phyloP scores from a whole-genome alignment of 2,329 filamentous ascomycete genomes.

The Fusarium pininemorale region DNA sequence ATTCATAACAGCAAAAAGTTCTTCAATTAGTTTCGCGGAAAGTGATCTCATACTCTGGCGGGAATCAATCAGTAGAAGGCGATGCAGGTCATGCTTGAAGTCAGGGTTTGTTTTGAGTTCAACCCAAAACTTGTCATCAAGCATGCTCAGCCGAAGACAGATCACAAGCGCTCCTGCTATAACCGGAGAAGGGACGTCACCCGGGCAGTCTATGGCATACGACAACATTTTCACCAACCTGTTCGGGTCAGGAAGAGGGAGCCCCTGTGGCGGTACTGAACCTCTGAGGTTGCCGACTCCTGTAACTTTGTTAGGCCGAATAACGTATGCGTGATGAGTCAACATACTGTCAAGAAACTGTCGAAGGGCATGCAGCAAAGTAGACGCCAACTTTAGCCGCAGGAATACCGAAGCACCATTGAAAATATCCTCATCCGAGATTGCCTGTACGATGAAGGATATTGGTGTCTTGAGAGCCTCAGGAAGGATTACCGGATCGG shows the following conservation, averaged over 20 bases:
- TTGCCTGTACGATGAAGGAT: slow-evolving; percentile 65
- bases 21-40: slow-evolving; percentile 48
- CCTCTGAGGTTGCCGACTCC: slow-evolving; percentile 24
- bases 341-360: slow-evolving; percentile 42
- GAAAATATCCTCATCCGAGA: slow-evolving; percentile 66
- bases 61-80: slow-evolving; percentile 43
- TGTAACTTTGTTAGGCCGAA: slow-evolving; percentile 14
- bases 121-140: slow-evolving; percentile 44
- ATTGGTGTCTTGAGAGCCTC: slow-evolving; percentile 57
- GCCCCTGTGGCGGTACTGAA: background rate
- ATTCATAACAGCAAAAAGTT: slow-evolving; percentile 27
- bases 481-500: slow-evolving; percentile 40
- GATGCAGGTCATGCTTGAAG: slow-evolving; percentile 37
- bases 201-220: slow-evolving; percentile 30
- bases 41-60: slow-evolving; percentile 42
- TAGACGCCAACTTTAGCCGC: slow-evolving; percentile 41
- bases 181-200: slow-evolving; percentile 40
- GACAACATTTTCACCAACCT: slow-evolving; percentile 43
- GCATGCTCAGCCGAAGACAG: slow-evolving; percentile 44
- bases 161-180: slow-evolving; percentile 41
- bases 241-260: slow-evolving; percentile 31
- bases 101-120: slow-evolving; percentile 32
- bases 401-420: slow-evolving; percentile 44
- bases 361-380: slow-evolving; percentile 44
- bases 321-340: background rate